These are phyloP conservation scores for Neopestalotiopsis clavispora DNA, from an alignment of 2,329 filamentous ascomycete genomes.

Conservation along the genomic window DNA sequence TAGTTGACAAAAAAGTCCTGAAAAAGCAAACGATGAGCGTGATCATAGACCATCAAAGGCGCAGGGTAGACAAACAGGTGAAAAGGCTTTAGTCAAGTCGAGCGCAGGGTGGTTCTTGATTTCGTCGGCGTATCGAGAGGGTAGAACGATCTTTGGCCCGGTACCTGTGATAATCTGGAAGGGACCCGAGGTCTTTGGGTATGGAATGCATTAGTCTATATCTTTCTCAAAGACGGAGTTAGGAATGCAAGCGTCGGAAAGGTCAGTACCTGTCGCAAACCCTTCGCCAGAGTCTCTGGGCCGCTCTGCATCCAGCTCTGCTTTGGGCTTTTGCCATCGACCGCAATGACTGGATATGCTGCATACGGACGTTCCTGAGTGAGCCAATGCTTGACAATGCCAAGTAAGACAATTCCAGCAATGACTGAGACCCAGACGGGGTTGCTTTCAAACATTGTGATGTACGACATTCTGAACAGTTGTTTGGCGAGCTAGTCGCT, in stretches of 20 bases:
- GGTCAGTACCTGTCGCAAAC: neutral
- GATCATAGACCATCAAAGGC: neutral
- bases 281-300: neutral
- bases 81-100: neutral
- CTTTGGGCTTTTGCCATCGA: neutral
- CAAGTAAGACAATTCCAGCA: neutral
- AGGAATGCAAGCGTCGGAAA: neutral
- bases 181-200: neutral
- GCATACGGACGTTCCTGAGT: neutral
- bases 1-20: constrained; percentile 10
- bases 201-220: neutral
- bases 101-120: neutral
- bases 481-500: neutral
- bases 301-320: neutral
- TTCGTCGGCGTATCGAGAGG: neutral
- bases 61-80: neutral
- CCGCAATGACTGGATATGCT: neutral
- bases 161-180: constrained; percentile 6
- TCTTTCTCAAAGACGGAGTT: neutral
- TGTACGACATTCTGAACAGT: neutral
- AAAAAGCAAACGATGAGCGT: neutral
- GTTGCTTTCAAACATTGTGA: neutral
- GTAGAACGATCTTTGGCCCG: neutral
- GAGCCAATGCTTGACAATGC: neutral
- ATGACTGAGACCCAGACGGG: neutral